Conservation (phyloP, 495 filamentous ascomycete species). For the Penicillium ucsense region DNA sequence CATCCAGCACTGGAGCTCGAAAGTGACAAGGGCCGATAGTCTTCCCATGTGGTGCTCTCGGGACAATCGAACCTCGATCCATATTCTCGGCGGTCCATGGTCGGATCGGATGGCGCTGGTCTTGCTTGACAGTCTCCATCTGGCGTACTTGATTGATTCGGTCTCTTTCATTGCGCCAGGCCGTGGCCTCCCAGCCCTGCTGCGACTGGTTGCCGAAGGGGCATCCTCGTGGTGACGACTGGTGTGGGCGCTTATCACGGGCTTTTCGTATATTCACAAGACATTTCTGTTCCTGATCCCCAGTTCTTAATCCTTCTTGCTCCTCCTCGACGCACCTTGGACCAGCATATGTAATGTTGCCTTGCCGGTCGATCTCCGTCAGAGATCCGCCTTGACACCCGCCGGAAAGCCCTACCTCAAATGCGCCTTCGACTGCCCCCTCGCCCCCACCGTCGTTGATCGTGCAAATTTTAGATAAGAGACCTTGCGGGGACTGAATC, state of each 20-base stretch:
- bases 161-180: background rate
- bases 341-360: constrained; percentile 4
- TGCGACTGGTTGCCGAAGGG: background rate
- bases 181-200: background rate
- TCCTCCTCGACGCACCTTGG: background rate
- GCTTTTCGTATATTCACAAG: constrained; percentile 1
- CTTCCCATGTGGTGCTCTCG: background rate
- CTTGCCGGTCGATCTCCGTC: constrained; percentile 3
- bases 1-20: background rate
- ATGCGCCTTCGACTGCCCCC: background rate
- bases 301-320: background rate
- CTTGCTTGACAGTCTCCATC: background rate
- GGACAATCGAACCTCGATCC: background rate
- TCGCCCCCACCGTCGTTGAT: background rate
- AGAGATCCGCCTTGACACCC: constrained; percentile 5
- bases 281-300: background rate
- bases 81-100: no score
- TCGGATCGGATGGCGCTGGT: background rate
- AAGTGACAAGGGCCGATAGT: background rate
- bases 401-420: background rate
- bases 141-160: background rate
- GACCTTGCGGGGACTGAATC: no score
- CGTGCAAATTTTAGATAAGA: no score
- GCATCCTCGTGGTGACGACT: background rate
- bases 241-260: constrained; percentile 8